A percentile compares a stretch with the other conserved stretches of the same genome.
Conservation (phyloP, 805 yeast species). For the Metschnikowia vanudenii region DNA sequence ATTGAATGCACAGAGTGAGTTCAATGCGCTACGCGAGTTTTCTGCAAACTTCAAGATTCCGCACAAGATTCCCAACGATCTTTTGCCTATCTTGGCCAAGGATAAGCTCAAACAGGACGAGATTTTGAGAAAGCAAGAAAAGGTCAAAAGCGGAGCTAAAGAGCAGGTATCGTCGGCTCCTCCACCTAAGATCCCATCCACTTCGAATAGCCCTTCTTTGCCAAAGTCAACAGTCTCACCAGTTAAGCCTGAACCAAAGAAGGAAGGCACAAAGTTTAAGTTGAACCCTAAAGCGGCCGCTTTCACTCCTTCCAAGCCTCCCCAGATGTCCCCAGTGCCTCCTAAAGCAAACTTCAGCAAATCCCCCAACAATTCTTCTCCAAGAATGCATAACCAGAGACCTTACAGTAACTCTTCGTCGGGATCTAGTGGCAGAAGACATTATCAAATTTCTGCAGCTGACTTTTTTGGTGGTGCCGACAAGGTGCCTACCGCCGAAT, state of each 20-base stretch:
- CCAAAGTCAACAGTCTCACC: conserved; percentile 4
- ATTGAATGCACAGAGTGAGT: conserved; percentile 56
- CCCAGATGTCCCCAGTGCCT: conserved; percentile 28
- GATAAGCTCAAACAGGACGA: conserved; percentile 65
- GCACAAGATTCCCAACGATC: conserved; percentile 55
- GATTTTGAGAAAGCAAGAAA: conserved; percentile 43
- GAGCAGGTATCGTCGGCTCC: conserved; percentile 2
- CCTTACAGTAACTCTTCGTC: conserved; percentile 27
- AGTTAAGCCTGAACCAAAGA: conserved; percentile 9
- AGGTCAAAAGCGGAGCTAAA: conserved; percentile 9
- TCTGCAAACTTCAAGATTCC: conserved; percentile 79
- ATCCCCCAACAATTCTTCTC: conserved; percentile 33
- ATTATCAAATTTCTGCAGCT: conserved; percentile 38
- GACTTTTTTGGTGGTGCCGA: conserved; percentile 43
- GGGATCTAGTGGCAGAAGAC: conserved; percentile 23
- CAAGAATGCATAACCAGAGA: conserved; percentile 32
- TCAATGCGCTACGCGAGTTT: conserved; percentile 71
- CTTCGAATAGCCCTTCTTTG: conserved; percentile 11
- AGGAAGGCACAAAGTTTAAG: conserved; percentile 51
- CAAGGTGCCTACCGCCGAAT: conserved; percentile 37
- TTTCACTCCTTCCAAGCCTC: conserved; percentile 51
- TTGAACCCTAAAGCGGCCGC: conserved; percentile 69
- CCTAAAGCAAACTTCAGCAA: conserved; percentile 25
- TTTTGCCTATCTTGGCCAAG: conserved; percentile 68
- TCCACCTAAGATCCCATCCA: conserved; percentile 10